Base-by-base conservation (phyloP, 352 stramenopile species). In the Globisporangium polare region DNA sequence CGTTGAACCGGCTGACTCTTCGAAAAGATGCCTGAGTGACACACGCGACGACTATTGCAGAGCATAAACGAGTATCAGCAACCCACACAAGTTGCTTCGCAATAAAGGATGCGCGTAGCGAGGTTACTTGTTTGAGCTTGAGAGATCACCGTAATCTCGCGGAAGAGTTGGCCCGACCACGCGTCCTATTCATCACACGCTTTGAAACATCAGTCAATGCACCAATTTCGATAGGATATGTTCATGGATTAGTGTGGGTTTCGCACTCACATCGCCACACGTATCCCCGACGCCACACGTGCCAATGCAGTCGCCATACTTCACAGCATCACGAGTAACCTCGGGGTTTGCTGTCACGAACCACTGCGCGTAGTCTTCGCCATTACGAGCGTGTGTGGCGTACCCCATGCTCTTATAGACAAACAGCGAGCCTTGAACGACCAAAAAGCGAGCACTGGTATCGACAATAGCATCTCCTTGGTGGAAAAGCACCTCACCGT, bases 401-500 rank as follows among this genome's bases (percentile, higher is more conserved):
- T 67, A 76, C 22, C 68, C 58, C 17, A 43, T 8, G 26, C 71
- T 78, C 27, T 56, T 64, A 56, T 82, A 86, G 18, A 80, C 60
- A 29, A 80, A 52, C 1, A 86, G 27, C 5, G 77, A 86, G 10
- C 74, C 77, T 15, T 55, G 62, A 0, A 86, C 50, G 15, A 83
- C 74, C 17, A 83, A 45, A n/a, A 69, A 81, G n/a, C 68, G 66
- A 0, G 63, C 72, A 49, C 74, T 73, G 0, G 53, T 65, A n/a
- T 81, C 72, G 17, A 66, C 22, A n/a, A 83, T 73, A 2, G 33
- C 39, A 53, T 74, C 68, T 20, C 74, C 77, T 53, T 83, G 77
- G 1, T 61, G 65, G 59, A 75, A 78, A 13, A 86, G 45, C 20
- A 76, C 53, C 55, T 86, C 74, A 6, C 77, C 77, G 31, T 83